Evolutionary conservation across 163 green algal genomes (phyloP), one percentile per base, ranked within the genome.

Genomic region (Smithsoniella earleae): DNA sequence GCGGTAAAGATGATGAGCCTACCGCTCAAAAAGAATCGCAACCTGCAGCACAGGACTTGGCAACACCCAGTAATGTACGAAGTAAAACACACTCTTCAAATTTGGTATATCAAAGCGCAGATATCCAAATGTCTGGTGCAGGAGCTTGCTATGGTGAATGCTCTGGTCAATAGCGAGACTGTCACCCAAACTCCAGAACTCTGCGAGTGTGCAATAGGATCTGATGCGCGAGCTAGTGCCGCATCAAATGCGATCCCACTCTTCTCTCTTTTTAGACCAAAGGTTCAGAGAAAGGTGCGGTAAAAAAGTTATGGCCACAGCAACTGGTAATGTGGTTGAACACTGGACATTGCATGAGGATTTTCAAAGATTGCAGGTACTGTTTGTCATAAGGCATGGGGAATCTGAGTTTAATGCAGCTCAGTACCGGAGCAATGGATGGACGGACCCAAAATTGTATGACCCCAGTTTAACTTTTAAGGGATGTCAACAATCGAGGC

Each of bases 351-450:
- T n/a, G n/a, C n/a, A n/a, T n/a, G n/a, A n/a, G n/a, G 40, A 49
- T 22, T 49, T 13, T 22, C 40, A 22, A 10, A 13, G 10, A 10
- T 30, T 69, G 18, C 31, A 69, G 58, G 58, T 69, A 3, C 25
- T 69, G 25, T 30, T 69, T 4, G 58, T 69, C 30, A 69, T 69
- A 8, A 30, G 58, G n/a, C 58, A 69, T 69, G 58, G 58, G 4
- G 58, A 69, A 13, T 69, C 58, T 16, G 58, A 69, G 58, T 34
- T 45, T 31, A 69, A 69, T 69, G 58, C 58, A 38, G 58, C 58
- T 4, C 27, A 30, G 20, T n/a, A 33, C 16, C 20, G 43, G 34
- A 33, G 30, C 8, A 16, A 69, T 13, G 8, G 34, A 36, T 69
- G 58, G 58, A n/a, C 58, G 20, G 58, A 69, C 34, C 58, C 58